Base-by-base conservation (phyloP, 2,329 filamentous ascomycete genomes). In the Xylaria sp. region DNA sequence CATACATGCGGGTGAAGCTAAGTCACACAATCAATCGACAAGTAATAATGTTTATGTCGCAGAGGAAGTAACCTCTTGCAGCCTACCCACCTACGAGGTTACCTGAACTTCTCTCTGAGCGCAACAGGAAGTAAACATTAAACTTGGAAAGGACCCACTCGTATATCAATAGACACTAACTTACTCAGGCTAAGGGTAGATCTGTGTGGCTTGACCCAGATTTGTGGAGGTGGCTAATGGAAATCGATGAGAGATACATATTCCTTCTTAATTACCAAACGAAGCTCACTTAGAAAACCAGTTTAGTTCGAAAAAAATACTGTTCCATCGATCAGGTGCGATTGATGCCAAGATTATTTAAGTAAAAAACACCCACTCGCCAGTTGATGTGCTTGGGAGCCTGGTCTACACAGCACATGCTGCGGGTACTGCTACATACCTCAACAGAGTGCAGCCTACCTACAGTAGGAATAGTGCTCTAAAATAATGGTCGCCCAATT, bases 151-250 rank as follows among this genome's bases (percentile, higher is more conserved):
- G 18, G 41, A 13, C 41, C 50, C 55, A 57, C 41, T 58, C 13
- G 15, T 15, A 41, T 63, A 41, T 63, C 4, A 5, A 48, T n/a
- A 37, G n/a, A n/a, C 15, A 52, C 52, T 37, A 55, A n/a, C 32
- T 18, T 37, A 12, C 3, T 55, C 3, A 34, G 50, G 25, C 18
- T 32, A 32, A 7, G 13, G 5, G 5, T 54, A 18, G 5, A 28
- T 41, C 32, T 13, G 13, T 65, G 65, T 70, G 65, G 65, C 68
- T 62, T 59, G n/a, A 25, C 23, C 5, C 4, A 7, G 13, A 65
- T 59, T 18, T 41, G 65, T 65, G 57, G 65, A 58, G 60, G 68
- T 70, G 68, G 68, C 68, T 70, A 10, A 44, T 70, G 50, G 3
- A 10, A 7, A 48, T 50, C 9, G 8, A 48, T 20, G 18, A 48